A percentile compares a stretch with the other conserved stretches of the same genome.
These are phyloP conservation scores for Pseudoscleropodium purum DNA, from an alignment of 225 moss, liverwort and hornwort genomes.

Conservation along the genomic window DNA sequence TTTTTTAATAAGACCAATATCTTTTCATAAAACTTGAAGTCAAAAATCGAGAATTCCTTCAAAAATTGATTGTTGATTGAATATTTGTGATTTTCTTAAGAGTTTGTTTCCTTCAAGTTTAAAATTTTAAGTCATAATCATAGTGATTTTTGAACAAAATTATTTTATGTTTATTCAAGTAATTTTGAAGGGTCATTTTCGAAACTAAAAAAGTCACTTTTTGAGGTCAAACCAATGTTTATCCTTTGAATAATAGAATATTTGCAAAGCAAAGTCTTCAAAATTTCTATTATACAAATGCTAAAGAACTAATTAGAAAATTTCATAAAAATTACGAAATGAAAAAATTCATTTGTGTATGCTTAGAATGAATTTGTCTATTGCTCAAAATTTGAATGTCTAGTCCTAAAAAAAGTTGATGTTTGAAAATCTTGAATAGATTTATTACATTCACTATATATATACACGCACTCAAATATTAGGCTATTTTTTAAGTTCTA, in stretches of 20 bases:
- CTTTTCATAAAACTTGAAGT: background rate
- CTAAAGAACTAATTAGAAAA: background rate
- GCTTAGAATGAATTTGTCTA: accelerated
- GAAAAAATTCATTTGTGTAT: background rate
- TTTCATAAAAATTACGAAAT: background rate
- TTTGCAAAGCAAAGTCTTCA: background rate
- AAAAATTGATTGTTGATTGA: background rate
- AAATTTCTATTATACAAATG: background rate
- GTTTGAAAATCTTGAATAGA: background rate
- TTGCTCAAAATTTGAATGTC: background rate
- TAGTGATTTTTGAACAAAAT: background rate
- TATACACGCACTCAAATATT: background rate
- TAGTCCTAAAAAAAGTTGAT: accelerated
- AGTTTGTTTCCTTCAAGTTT: too few species aligned
- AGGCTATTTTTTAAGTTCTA: background rate
- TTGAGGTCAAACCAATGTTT: background rate
- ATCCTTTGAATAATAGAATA: background rate
- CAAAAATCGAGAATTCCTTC: background rate
- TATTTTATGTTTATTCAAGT: too few species aligned
- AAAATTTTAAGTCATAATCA: background rate
- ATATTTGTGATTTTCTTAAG: background rate
- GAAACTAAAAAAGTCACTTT: accelerated
- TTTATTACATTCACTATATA: accelerated
- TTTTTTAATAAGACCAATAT: too few species aligned
- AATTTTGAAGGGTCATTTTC: background rate